These are phyloP conservation scores for Aspergillus flavus DNA, from an alignment of 2,329 filamentous ascomycete genomes.

Conservation along the genomic window DNA sequence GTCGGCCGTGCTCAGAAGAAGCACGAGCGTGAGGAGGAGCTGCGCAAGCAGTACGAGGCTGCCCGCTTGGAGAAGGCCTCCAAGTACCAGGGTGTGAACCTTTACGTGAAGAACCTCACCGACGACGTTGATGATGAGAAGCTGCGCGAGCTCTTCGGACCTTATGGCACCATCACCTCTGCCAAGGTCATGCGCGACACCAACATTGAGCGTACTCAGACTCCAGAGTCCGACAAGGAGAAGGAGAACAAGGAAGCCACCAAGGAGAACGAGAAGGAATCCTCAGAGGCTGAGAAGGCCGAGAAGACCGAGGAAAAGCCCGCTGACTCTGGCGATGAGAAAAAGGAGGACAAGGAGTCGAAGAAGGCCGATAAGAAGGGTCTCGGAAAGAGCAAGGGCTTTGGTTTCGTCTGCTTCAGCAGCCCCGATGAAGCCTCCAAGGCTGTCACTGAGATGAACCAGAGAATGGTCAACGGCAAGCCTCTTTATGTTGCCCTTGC, in stretches of 20 bases:
- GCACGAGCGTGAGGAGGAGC: constrained; percentile 98
- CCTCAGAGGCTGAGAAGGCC: constrained; percentile 54
- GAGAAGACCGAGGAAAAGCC: constrained; percentile 36
- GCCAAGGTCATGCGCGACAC: constrained; percentile 99
- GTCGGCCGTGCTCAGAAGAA: constrained; percentile 99
- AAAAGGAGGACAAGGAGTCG: constrained; percentile 58
- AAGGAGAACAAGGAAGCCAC: constrained; percentile 44
- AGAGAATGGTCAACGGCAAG: constrained; percentile 97
- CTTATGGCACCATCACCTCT: constrained; percentile 94
- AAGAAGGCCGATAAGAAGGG: constrained; percentile 63
- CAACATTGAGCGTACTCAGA: constrained; percentile 45
- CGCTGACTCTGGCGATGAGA: constrained; percentile 32
- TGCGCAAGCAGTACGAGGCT: constrained; percentile 98
- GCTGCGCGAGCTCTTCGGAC: constrained; percentile 87
- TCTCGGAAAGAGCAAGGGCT: constrained; percentile 98
- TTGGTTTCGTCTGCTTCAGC: constrained; percentile 99
- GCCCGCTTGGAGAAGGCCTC: constrained; percentile 96
- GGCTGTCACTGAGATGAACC: constrained; percentile 99
- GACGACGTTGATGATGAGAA: constrained; percentile 98
- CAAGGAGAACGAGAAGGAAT: constrained; percentile 38
- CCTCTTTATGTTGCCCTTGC: constrained; percentile 96
- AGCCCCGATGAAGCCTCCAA: constrained; percentile 99
- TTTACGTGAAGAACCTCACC: constrained; percentile 99
- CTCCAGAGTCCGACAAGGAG: constrained; percentile 52
- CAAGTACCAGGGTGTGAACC: constrained; percentile 99